Evolutionary conservation across 169 alveolate species (phyloP), one percentile per base, ranked within the genome.

Genomic region (Plasmodium cynomolgi): DNA sequence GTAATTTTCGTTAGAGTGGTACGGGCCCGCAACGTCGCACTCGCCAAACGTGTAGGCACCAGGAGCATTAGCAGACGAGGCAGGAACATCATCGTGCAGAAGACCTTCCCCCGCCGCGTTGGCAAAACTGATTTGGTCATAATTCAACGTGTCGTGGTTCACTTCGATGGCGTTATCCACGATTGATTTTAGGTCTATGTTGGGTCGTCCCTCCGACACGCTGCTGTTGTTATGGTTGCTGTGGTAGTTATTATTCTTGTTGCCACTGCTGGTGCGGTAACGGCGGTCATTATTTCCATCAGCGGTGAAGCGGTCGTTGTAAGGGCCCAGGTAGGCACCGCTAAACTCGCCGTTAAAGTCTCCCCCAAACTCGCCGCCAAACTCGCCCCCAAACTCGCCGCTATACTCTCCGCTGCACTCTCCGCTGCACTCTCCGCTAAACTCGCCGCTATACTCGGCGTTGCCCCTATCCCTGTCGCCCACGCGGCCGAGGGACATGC

Each of bases 91-190:
- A 44, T 74, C 13, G 20, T 37, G 39, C 34, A 15, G 20, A 15
- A 23, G 56, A 41, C 29, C 56, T 33, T 41, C 56, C 31, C 56
- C 71, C 47, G 23, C 15, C 26, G 33, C 71, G 68, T 79, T 58
- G 26, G 83, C 41, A 86, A 34, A 86, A 77, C 62, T 86, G 50
- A 75, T 4, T n/a, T 74, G 86, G 44, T 90, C 94, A n/a, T 41
- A 90, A 62, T 62, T 47, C 39, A 68, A 4, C 17, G 80, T 31
- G 73, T 41, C 54, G 15, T 90, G 77, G 74, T 90, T 90, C 9
- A 62, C 73, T 71, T 90, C 94, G n/a, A 90, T 81, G 29, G 91
- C 94, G 73, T 90, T 81, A 68, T 90, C 91, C 39, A 90, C 39
- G 72, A 90, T 90, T 41, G 91, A 50, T 34, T 90, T 56, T 11